phyloP scores from a whole-genome alignment of 495 filamentous ascomycete species.

The Tuber aestivum region DNA sequence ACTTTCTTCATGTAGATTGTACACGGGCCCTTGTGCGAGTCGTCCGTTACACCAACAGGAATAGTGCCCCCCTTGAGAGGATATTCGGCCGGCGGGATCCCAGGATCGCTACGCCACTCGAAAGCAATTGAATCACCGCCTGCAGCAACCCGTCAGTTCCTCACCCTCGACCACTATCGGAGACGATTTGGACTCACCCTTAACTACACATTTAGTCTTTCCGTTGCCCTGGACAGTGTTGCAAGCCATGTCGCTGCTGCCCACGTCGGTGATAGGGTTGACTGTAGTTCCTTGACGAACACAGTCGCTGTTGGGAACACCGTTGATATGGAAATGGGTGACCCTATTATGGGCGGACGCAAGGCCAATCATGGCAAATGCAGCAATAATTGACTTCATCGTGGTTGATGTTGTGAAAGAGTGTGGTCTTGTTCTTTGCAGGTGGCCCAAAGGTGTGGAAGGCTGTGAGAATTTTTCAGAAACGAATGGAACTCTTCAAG shows the following conservation, averaged over 20 bases:
- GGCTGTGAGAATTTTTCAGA: constrained; percentile 19
- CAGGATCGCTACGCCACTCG: constrained; percentile 32
- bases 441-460: not conserved
- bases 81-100: constrained; percentile 22
- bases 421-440: constrained; percentile 5
- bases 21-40: constrained; percentile 61
- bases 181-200: constrained; percentile 8
- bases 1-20: constrained; percentile 57
- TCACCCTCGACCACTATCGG: not conserved
- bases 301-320: constrained; percentile 17
- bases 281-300: constrained; percentile 41
- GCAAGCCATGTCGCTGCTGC: constrained; percentile 61
- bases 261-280: constrained; percentile 51
- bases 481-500: constrained; percentile 24
- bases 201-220: constrained; percentile 17
- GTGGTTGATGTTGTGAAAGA: not conserved
- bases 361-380: constrained; percentile 20
- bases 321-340: constrained; percentile 34
- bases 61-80: constrained; percentile 33
- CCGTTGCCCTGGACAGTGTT: constrained; percentile 34
- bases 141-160: constrained; percentile 8
- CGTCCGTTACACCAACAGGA: constrained; percentile 52
- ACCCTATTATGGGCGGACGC: constrained; percentile 24
- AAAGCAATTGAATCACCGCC: constrained; percentile 31
- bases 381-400: constrained; percentile 15